These are phyloP conservation scores for Paramecium pentaurelia DNA, from an alignment of 73 alveolate genomes.

Conservation along the genomic window DNA sequence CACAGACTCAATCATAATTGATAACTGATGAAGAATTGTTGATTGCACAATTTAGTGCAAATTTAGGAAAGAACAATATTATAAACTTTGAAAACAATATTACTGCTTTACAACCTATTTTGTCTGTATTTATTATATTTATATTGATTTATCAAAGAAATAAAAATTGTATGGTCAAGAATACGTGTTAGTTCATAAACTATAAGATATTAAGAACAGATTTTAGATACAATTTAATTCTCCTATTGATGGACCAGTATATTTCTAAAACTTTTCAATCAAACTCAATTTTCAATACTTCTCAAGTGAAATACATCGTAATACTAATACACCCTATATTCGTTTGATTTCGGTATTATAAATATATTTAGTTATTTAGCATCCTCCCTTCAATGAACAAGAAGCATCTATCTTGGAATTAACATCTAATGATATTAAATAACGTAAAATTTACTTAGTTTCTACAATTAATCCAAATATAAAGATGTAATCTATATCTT, in stretches of 20 bases:
- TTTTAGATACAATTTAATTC: background rate
- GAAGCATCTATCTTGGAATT: background rate
- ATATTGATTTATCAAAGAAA: background rate
- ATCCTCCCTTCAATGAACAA: background rate
- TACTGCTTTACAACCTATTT: background rate
- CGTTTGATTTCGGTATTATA: background rate
- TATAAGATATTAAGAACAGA: background rate
- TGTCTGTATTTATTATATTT: background rate
- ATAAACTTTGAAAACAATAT: background rate
- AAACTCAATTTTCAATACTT: background rate
- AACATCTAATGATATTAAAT: background rate
- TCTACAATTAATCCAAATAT: background rate
- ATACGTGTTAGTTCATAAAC: background rate
- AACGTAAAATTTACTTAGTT: background rate
- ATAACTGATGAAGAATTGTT: background rate
- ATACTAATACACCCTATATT: background rate
- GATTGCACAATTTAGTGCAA: background rate
- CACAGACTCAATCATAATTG: background rate
- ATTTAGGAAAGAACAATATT: background rate
- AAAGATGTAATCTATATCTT: background rate
- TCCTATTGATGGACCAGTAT: background rate
- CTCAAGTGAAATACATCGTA: background rate
- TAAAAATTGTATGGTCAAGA: background rate
- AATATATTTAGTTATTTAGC: background rate
- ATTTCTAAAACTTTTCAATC: background rate